These are phyloP conservation scores for Purshia tridentata DNA, from an alignment of 306 rosid species.

Conservation along the genomic window DNA sequence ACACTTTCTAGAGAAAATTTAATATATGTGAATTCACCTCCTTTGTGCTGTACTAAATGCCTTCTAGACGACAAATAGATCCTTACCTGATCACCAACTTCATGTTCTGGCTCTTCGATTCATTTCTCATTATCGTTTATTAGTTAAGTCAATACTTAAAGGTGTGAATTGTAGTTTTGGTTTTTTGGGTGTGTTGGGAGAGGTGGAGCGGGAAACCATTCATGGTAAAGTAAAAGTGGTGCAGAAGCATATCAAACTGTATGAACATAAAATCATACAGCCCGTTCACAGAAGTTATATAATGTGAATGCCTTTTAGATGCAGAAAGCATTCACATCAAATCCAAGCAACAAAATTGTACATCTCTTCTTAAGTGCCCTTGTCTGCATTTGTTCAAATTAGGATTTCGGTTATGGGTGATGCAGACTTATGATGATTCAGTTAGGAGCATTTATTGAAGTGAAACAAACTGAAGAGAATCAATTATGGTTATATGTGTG, in stretches of 20 bases:
- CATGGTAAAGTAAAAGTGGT: no score
- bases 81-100: neutral
- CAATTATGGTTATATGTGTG: neutral
- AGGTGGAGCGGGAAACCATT: no score
- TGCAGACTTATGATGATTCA: neutral
- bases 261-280: no score
- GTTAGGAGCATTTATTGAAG: neutral
- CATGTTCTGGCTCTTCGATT: neutral
- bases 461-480: neutral
- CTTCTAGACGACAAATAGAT: neutral
- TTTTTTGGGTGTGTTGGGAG: no score
- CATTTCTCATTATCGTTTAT: no score
- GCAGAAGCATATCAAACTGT: no score
- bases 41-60: neutral
- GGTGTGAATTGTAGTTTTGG: no score
- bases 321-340: neutral
- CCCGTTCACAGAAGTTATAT: no score
- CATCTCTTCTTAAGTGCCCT: neutral
- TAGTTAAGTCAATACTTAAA: no score
- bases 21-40: no score
- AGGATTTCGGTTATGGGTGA: neutral
- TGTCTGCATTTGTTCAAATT: neutral
- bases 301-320: neutral
- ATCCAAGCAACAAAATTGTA: neutral
- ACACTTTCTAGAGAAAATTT: no score